phyloP scores from a whole-genome alignment of 305 asterid species.

The Fraxinus floribunda region DNA sequence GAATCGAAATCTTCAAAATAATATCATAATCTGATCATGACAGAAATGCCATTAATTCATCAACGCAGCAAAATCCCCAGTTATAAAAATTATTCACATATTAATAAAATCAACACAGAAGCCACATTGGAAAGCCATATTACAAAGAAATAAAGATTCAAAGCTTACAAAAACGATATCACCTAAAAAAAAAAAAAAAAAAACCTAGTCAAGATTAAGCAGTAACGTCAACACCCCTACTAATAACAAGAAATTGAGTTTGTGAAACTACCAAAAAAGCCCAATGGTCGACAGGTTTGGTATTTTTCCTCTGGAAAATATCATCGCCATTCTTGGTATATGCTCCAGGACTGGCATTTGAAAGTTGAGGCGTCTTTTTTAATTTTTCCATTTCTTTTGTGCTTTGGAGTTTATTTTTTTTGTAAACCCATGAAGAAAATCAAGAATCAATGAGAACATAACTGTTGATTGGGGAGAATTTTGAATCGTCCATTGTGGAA shows the following conservation, averaged over 20 bases:
- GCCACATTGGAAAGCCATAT: neutral
- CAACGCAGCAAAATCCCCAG: neutral
- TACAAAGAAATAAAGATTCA: neutral
- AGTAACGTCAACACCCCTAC: neutral
- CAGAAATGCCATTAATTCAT: neutral
- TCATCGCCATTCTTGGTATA: conserved; percentile 8
- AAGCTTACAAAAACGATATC: neutral
- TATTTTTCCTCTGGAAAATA: conserved; percentile 17
- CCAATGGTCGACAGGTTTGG: conserved; percentile 31
- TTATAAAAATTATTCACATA: neutral
- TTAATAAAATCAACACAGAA: neutral
- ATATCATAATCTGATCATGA: neutral
- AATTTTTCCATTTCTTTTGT: conserved; percentile 20
- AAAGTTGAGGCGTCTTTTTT: conserved; percentile 14
- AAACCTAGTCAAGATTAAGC: neutral
- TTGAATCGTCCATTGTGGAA: neutral
- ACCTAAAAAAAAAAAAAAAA: neutral
- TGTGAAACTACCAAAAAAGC: conserved; percentile 38
- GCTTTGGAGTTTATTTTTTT: neutral
- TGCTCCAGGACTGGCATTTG: neutral
- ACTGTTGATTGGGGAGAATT: neutral
- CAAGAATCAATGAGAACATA: conserved; percentile 5
- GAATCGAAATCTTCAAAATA: neutral
- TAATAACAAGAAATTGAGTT: neutral
- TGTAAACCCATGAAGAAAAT: conserved; percentile 7